Percentiles rank a stretch among this genome's conserved stretches.
These are phyloP conservation scores for Gliomastix tumulicola DNA, from an alignment of 2,329 filamentous ascomycete genomes.

Conservation along the genomic window DNA sequence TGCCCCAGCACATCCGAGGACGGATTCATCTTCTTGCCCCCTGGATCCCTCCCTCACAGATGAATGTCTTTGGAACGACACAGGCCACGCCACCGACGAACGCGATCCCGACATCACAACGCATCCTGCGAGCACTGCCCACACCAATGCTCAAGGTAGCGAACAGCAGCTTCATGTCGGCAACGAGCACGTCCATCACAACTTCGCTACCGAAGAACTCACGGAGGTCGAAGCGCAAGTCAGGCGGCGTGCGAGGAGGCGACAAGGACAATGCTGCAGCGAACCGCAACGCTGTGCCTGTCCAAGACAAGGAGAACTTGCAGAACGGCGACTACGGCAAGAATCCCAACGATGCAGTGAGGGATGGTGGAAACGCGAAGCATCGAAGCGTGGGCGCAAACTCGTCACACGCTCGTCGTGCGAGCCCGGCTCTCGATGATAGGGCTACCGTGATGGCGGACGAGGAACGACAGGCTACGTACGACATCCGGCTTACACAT, in stretches of 20 bases:
- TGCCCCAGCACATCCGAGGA: constrained; percentile 92
- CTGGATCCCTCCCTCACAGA: constrained; percentile 94
- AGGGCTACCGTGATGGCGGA: constrained; percentile 36
- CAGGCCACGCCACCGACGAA: constrained; percentile 73
- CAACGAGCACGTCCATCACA: constrained; percentile 80
- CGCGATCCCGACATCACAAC: constrained; percentile 84
- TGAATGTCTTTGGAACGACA: constrained; percentile 69
- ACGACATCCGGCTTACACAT: constrained; percentile 81
- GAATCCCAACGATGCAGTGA: constrained; percentile 11
- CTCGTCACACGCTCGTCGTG: too few relatives aligned
- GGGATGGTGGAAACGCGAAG: constrained; percentile 2
- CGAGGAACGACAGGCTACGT: constrained; percentile 65
- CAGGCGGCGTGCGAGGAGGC: constrained; percentile 32
- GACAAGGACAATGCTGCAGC: constrained; percentile 25
- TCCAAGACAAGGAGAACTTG: constrained; percentile 44
- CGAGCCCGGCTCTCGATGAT: too few relatives aligned
- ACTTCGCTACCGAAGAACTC: constrained; percentile 66
- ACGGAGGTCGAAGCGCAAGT: constrained; percentile 53
- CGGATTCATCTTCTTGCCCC: constrained; percentile 91
- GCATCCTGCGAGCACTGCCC: constrained; percentile 82
- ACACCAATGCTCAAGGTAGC: constrained; percentile 88
- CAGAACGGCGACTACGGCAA: constrained; percentile 16
- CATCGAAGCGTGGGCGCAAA: too few relatives aligned
- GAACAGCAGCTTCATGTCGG: constrained; percentile 91
- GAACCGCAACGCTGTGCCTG: constrained; percentile 25